Base-by-base conservation (phyloP, 2,329 filamentous ascomycete species). In the Venturiaceae sp. region DNA sequence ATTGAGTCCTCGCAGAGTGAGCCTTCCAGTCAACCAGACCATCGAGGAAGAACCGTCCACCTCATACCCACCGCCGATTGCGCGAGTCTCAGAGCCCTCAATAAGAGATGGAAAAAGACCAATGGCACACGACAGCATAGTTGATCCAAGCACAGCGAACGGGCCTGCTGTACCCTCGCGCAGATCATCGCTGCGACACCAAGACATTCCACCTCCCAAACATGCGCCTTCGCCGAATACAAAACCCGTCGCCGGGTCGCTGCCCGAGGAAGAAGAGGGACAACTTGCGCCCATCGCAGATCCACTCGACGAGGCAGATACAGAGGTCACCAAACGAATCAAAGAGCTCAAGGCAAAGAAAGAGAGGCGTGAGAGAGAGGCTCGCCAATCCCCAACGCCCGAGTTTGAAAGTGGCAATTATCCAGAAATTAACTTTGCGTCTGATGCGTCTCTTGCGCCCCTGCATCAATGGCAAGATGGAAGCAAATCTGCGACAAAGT, bases 331-430 rank as follows among this genome's bases (percentile, higher is more conserved):
- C 36, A 77, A 77, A 58, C 73, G 79, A 46, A 85, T 85, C 55
- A 76, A 77, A 64, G 75, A 85, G 64, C 67, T 85, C 33, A 79
- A 80, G 64, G 77, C 81, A 63, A 79, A 81, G 62, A 80, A 82
- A 62, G 74, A 81, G 67, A 74, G 76, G 64, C 76, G 80, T 60
- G 77, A 82, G 50, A 74, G 72, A 63, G 64, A 69, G 62, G 67
- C 69, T 39, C 66, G 67, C 39, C 67, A 67, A 60, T 53, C 39
- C 33, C 33, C 30, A n/a, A 30, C 44, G 6, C 47, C 57, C 19
- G 41, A 58, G 36, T 36, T 33, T 16, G 32, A 19, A 50, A 33
- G 30, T 33, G 30, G 33, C 26, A 32, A n/a, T 21, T 32, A 56
- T 37, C n/a, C 23, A 32, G 33, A 28, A 56, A n/a, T n/a, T 11